Base-by-base conservation (phyloP, 768 basidiomycete species). In the Lentinula lateritia region DNA sequence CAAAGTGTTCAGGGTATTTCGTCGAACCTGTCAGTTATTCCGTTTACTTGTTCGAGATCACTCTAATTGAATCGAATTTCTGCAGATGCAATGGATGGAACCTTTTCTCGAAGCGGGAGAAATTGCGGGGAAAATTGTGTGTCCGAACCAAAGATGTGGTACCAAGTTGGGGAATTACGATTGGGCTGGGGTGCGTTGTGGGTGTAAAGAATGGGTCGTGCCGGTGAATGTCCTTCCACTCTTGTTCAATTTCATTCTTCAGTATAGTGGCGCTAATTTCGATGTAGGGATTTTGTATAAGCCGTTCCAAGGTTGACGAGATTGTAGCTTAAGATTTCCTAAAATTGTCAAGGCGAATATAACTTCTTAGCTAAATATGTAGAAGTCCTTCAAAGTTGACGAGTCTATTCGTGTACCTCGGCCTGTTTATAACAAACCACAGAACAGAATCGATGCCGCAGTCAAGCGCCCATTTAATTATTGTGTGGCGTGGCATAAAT, bases 51-150 rank as follows among this genome's bases (percentile, higher is more conserved):
- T 48, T 32, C 9, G 9, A 6, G 9, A 3, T n/a, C 8, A 35
- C 20, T 32, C 9, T 35, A 8, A 46, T 16, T 13, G 8, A 12
- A 18, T 4, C 13, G 3, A 34, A 20, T 20, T 20, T 38, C 12
- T 15, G 5, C 65, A 92, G 94, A 88, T 97, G 85, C 89, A 87
- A 68, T 99, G 96, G 97, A 99, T 99, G 96, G 87, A 93, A 54
- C 81, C 87, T 5, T 83, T 89, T 66, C 75, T 98, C 8, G 80
- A 85, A 39, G 72, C 76, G n/a, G 95, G 94, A 0, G 80, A 86
- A 48, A 75, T 95, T 41, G 83, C 87, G 0, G 97, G 97, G 16
- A 97, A 95, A 80, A 91, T 99, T 66, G 62, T 83, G 0, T 99
- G 97, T 67, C 97, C 97, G 3, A 96, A 95, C 72, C 82, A 87